Evolutionary conservation across 1,284 basidiomycete genomes (phyloP), one percentile per base, ranked within the genome.

Genomic region (Golubevia pallescens): DNA sequence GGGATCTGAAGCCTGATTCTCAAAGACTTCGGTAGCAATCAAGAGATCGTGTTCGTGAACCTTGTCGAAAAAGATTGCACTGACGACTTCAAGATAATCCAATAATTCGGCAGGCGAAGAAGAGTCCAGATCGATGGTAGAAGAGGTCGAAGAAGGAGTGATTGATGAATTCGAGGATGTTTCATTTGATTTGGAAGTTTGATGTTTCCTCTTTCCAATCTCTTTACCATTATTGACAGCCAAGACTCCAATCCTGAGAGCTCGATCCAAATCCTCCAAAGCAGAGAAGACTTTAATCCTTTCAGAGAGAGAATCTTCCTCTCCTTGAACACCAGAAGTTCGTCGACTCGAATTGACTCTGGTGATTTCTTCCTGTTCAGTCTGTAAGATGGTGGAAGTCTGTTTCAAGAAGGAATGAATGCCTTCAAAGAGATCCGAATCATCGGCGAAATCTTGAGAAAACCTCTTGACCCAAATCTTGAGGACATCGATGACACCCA

Each of bases 361-460:
- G n/a, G n/a, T n/a, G n/a, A n/a, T n/a, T n/a, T n/a, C n/a, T 38
- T 38, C 34, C 3, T 5, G 34, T 10, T 38, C 34, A 4, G 34
- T 38, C 5, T 38, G 5, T 4, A 38, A 5, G 34, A 38, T 4
- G 5, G 3, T 38, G 5, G 34, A 5, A 38, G 34, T 38, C 7
- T 54, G 23, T 1, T 23, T 4, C 6, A 80, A 55, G 68, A 85
- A 81, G 19, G 64, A 42, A 51, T 71, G 62, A 3, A 73, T 60
- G n/a, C 67, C 61, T 14, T 73, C 75, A 54, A 73, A 80, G 10
- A 84, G 77, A 1, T 70, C 65, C 16, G 71, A 64, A 38, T 80
- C 76, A 23, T 81, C 75, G 4, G 71, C 68, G 69, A 82, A 85
- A 68, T 85, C 81, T 53, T 77, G 71, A 1, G 80, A 66, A 57